Base-by-base conservation (phyloP, 805 yeast genomes). In the Saccharomyces paradoxus region DNA sequence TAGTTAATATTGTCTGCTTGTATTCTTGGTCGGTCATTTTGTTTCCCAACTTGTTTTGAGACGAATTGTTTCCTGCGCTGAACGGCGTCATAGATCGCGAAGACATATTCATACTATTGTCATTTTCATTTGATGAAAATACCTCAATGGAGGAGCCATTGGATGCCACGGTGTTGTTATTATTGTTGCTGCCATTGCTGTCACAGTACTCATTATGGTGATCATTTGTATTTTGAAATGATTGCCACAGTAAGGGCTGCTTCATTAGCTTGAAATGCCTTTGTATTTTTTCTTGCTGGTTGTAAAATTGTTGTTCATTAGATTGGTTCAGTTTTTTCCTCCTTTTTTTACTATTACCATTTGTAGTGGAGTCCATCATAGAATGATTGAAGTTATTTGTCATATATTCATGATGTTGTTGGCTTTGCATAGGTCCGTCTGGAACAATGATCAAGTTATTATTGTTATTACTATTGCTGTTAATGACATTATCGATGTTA, bases 261-360 rank as follows among this genome's bases (percentile, higher is more conserved):
- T 59, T 62, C 50, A 56, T 62, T 37, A 55, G 56, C 50, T 60
- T 55, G 50, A 58, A 62, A 55, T 52, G 59, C 51, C 58, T 60
- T 49, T 50, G 64, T 24, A 55, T 55, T 50, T 56, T 73, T 60
- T 74, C 79, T 55, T 70, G 75, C 22, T 37, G 13, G 51, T 30
- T 32, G 29, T 46, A 41, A 37, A 44, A 26, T 28, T 46, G 26
- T 13, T 46, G 50, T 31, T 31, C 29, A 22, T 51, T 46, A 44
- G 37, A 46, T 12, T 46, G 13, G 13, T 27, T 46, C 44, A 37
- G 22, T 17, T 37, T 37, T 17, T 37, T 37, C 17, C 44, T 37
- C 17, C 17, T 37, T 21, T 37, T 37, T 37, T 37, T 37, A 21
- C 44, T n/a, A 37, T 17, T 37, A 8, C 44, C 44, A 17, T 17